phyloP scores from a whole-genome alignment of 2,329 filamentous ascomycete species.

The Ascochyta clinopodiicola region DNA sequence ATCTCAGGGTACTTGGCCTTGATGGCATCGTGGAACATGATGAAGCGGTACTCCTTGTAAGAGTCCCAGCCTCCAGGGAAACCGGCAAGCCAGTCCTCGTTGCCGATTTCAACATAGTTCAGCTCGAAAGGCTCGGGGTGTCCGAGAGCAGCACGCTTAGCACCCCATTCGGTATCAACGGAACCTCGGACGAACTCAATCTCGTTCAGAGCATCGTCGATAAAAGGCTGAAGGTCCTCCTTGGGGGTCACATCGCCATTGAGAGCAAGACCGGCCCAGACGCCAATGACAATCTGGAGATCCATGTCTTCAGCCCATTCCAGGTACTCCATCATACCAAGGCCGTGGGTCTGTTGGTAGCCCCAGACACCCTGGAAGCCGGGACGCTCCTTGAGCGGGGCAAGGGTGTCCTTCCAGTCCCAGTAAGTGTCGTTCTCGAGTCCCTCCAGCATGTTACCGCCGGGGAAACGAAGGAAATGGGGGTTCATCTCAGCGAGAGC shows the following conservation, averaged over 20 bases:
- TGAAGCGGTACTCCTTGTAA: constrained; percentile 43
- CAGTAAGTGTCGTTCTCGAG: constrained; percentile 32
- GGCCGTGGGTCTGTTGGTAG: constrained; percentile 54
- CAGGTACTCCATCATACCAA: constrained; percentile 58
- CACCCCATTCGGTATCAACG: constrained; percentile 41
- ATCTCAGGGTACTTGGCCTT: constrained; percentile 45
- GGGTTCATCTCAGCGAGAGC: constrained; percentile 52
- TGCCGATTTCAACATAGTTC: constrained; percentile 49
- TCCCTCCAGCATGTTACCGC: constrained; percentile 57
- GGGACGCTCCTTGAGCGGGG: constrained; percentile 56
- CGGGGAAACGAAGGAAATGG: constrained; percentile 58
- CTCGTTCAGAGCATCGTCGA: constrained; percentile 49
- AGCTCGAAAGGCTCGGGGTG: constrained; percentile 47
- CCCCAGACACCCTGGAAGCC: constrained; percentile 55
- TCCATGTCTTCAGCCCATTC: constrained; percentile 56
- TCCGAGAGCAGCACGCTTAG: constrained; percentile 45
- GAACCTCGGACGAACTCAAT: constrained; percentile 45
- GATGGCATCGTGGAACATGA: constrained; percentile 44
- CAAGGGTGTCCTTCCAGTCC: constrained; percentile 59
- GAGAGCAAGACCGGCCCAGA: constrained; percentile 55
- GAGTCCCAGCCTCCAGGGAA: constrained; percentile 36
- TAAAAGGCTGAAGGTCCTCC: constrained; percentile 46
- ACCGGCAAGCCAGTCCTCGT: constrained; percentile 49
- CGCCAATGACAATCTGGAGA: constrained; percentile 51
- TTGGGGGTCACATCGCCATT: constrained; percentile 48